phyloP scores from a whole-genome alignment of 2,329 filamentous ascomycete species.

The Cladophialophora chaetospira region DNA sequence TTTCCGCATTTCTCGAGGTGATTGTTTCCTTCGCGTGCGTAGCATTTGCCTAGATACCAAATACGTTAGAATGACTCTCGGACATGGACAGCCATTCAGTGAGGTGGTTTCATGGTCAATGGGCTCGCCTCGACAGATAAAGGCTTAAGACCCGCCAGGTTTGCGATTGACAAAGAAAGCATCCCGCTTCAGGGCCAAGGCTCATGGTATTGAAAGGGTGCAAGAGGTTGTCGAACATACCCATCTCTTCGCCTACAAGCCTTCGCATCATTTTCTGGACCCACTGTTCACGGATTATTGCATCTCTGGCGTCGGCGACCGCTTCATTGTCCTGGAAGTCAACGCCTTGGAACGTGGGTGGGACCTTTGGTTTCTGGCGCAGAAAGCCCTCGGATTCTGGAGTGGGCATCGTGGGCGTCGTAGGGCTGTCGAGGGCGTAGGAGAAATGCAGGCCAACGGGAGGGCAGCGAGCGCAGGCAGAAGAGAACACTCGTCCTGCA shows the following conservation, averaged over 20 bases:
- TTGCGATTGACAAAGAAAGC: neutral
- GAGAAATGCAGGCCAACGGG: neutral
- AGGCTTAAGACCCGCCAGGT: neutral
- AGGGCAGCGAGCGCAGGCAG: neutral
- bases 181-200: neutral
- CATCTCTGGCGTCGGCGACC: slow-evolving; percentile 65
- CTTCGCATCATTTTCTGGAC: slow-evolving; percentile 69
- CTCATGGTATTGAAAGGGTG: neutral
- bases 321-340: slow-evolving; percentile 67
- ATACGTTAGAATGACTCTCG: neutral
- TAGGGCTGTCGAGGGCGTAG: neutral
- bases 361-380: slow-evolving; percentile 65
- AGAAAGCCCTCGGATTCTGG: slow-evolving; percentile 66
- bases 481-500: neutral
- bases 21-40: slow-evolving; percentile 64
- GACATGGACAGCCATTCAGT: neutral
- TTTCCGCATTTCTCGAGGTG: slow-evolving; percentile 69
- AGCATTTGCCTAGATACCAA: slow-evolving; percentile 63
- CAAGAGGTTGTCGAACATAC: slow-evolving; percentile 49
- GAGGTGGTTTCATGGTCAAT: neutral
- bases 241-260: slow-evolving; percentile 66
- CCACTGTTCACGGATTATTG: slow-evolving; percentile 69
- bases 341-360: slow-evolving; percentile 67
- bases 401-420: slow-evolving; percentile 58
- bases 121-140: neutral